phyloP scores from a whole-genome alignment of 306 rosid genomes.

The Senna tora region DNA sequence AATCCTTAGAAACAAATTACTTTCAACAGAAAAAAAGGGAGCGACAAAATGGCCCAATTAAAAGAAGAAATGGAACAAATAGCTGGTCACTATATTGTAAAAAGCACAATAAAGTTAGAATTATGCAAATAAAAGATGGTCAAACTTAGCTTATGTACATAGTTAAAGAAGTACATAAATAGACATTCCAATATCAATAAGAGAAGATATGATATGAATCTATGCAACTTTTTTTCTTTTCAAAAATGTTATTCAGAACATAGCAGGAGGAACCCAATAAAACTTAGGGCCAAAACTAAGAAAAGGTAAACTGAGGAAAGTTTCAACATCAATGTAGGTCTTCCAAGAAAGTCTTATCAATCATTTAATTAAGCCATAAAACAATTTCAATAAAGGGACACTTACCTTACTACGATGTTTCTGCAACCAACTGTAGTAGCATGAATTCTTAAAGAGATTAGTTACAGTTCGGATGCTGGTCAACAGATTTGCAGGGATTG shows the following conservation, averaged over 20 bases:
- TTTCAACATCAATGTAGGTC: constrained; percentile 17
- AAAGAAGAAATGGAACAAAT: constrained; percentile 9
- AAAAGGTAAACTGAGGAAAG: neutral
- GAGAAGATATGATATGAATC: constrained; percentile 4
- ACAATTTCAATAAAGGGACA: constrained; percentile 31
- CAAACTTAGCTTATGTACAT: neutral
- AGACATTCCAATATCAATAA: constrained; percentile 26
- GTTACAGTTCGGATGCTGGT: constrained; percentile 78
- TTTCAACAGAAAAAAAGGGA: neutral
- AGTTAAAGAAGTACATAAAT: constrained; percentile 19
- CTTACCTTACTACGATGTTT: constrained; percentile 79
- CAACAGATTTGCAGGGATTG: constrained; percentile 78
- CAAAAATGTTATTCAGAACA: neutral
- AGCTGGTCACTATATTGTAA: constrained; percentile 7
- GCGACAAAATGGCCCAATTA: neutral
- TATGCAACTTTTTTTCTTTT: neutral
- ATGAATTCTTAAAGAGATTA: constrained; percentile 78
- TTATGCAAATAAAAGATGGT: constrained; percentile 4
- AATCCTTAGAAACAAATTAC: constrained; percentile 7
- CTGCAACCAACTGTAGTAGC: constrained; percentile 70
- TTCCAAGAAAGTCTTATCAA: constrained; percentile 27
- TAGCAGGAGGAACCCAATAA: neutral
- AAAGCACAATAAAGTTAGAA: neutral
- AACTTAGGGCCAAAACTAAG: too few relatives aligned
- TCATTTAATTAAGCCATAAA: constrained; percentile 17